Conservation (phyloP, 805 yeast species). For the Teunomyces pallodes region DNA sequence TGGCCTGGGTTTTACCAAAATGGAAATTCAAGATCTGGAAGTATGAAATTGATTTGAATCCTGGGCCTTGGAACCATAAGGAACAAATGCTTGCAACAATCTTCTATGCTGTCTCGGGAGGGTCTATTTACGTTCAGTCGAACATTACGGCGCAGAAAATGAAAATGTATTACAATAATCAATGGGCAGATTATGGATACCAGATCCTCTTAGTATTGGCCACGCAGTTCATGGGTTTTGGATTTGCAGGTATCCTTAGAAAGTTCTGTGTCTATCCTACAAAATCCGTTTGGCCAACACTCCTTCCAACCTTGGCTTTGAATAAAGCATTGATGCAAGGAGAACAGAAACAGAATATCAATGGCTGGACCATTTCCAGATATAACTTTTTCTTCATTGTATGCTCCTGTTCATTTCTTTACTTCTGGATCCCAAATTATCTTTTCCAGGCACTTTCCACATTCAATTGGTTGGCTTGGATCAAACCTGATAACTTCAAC, state of each 20-base stretch:
- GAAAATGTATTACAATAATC: slow-evolving; percentile 22
- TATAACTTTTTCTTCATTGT: slow-evolving; percentile 18
- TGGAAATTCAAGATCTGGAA: slow-evolving; percentile 12
- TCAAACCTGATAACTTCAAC: slow-evolving; percentile 47
- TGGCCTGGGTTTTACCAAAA: slow-evolving; percentile 34
- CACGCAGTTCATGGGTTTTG: slow-evolving; percentile 17
- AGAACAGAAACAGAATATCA: slow-evolving; percentile 24
- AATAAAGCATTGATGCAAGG: slow-evolving; percentile 23
- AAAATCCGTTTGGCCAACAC: slow-evolving; percentile 46
- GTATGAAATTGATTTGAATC: slow-evolving; percentile 37
- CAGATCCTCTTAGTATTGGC: slow-evolving; percentile 11
- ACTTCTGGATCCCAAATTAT: slow-evolving; percentile 45
- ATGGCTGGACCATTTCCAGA: slow-evolving; percentile 32
- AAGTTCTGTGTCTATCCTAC: slow-evolving; percentile 16
- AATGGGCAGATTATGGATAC: slow-evolving; percentile 19
- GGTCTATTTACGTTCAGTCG: slow-evolving; percentile 19
- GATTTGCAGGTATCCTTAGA: slow-evolving; percentile 16
- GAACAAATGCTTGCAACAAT: slow-evolving; percentile 65
- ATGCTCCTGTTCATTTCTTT: slow-evolving; percentile 18
- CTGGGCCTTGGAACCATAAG: slow-evolving; percentile 63
- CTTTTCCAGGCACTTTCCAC: slow-evolving; percentile 40
- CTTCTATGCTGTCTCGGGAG: slow-evolving; percentile 32
- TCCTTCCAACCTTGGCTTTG: slow-evolving; percentile 23
- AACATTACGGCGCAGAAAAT: slow-evolving; percentile 22
- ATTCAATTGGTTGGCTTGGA: slow-evolving; percentile 61